Base-by-base conservation (phyloP, 2,329 filamentous ascomycete species). In the Ascochyta fabae region DNA sequence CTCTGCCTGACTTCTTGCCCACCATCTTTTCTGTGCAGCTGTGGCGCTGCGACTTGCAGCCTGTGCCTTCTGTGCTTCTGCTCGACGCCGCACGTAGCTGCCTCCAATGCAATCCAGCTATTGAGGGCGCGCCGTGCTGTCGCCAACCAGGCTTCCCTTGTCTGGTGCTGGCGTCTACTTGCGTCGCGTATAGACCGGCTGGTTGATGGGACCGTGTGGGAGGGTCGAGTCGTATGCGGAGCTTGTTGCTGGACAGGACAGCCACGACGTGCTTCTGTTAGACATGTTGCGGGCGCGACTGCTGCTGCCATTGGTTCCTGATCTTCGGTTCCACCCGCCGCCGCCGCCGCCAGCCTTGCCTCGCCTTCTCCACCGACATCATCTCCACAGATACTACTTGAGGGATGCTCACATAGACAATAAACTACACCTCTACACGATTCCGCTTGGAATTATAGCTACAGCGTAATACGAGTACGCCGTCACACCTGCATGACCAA, bases 1-100 rank as follows among this genome's bases (percentile, higher is more conserved):
- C 83, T 70, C 84, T 83, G 48, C 84, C 84, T 33, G 85, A 87
- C 69, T 87, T 88, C 74, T 88, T 88, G 60, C 84, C 85, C 39
- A 87, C 86, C 86, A 88, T 88, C 16, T 57, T 68, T 62, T 7
- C 33, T 42, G 47, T 51, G 31, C 31, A 42, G 53, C 46, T 36
- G 47, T 41, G 26, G 19, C 19, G 19, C 24, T 26, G 24, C 24
- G 24, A 26, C 24, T 8, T 29, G 27, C 27, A 7, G 27, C 3
- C 27, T 29, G 7, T 29, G 27, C 9, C 27, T 9, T 1, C 8
- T 26, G 26, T 26, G 4, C 26, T 26, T 26, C 8, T 29, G 27
- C 27, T 9, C 12, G 12, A 13, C 5, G 29, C 12, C 12, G 29
- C 5, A 31, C 12, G 29, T 31, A 12, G 29, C 27, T 29, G 2